Conservation (phyloP, 441 rosid genomes). For the Syzygium syzygioides region DNA sequence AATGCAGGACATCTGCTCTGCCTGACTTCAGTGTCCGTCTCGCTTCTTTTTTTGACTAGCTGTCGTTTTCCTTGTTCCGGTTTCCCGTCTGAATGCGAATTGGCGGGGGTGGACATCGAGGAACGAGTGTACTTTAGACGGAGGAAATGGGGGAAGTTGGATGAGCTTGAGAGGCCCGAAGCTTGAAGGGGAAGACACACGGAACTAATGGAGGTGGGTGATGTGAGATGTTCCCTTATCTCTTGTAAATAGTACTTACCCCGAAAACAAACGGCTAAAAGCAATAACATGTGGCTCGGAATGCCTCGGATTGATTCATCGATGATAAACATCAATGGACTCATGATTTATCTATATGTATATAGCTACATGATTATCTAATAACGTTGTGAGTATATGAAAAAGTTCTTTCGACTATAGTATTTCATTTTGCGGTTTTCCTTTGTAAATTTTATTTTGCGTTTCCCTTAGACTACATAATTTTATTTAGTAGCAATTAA, state of each 20-base stretch:
- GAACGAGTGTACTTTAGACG: background rate
- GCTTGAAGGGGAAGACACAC: background rate
- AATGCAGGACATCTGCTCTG: background rate
- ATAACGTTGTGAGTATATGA: background rate
- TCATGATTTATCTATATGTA: background rate
- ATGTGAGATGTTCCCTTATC: too few species aligned
- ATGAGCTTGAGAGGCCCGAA: background rate
- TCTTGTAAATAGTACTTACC: too few species aligned
- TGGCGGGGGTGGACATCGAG: background rate
- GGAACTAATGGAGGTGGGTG: too few species aligned
- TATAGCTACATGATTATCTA: background rate
- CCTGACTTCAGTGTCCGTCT: background rate
- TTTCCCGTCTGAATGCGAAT: background rate
- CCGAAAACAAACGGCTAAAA: background rate
- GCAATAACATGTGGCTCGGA: background rate
- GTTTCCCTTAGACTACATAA: background rate
- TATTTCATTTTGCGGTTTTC: background rate
- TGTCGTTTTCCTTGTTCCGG: background rate
- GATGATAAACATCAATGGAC: fast-evolving
- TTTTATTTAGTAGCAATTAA: background rate
- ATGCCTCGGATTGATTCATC: background rate
- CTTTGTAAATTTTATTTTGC: background rate
- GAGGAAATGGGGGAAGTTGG: background rate
- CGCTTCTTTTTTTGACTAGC: background rate
- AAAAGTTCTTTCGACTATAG: background rate